Percentiles rank a stretch among this genome's conserved stretches.
Evolutionary conservation across 1,284 basidiomycete species (phyloP).

Genomic region (Clitocybe nebularis): DNA sequence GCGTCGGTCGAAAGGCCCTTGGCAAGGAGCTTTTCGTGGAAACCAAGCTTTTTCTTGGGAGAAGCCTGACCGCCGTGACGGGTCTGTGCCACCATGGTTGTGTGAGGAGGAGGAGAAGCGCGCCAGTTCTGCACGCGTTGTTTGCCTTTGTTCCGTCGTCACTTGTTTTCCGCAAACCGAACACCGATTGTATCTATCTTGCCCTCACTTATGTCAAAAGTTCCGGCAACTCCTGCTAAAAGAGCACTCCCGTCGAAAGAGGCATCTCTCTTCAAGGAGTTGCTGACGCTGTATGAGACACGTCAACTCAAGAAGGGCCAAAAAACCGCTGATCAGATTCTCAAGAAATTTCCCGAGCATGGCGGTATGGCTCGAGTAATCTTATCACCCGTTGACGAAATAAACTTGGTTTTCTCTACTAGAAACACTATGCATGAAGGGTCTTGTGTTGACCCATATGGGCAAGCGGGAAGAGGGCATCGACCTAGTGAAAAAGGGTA

Average conservation of each 20-base stretch:
- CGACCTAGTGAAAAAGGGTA: slow-evolving; percentile 84
- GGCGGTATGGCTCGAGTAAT: slow-evolving; percentile 59
- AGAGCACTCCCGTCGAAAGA: slow-evolving; percentile 78
- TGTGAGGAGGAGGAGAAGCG: slow-evolving; percentile 20
- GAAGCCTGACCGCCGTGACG: slow-evolving; percentile 49
- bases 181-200: slow-evolving; percentile 3
- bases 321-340: slow-evolving; percentile 90
- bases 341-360: slow-evolving; percentile 95
- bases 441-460: slow-evolving; percentile 82
- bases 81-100: slow-evolving; percentile 67
- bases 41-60: slow-evolving; percentile 64
- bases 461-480: slow-evolving; percentile 82
- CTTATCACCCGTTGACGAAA: slow-evolving; percentile 14
- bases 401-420: slow-evolving; percentile 16
- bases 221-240: slow-evolving; percentile 33
- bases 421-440: slow-evolving; percentile 96
- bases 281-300: slow-evolving; percentile 88
- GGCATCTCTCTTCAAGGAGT: slow-evolving; percentile 81
- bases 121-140: slow-evolving; percentile 32
- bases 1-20: slow-evolving; percentile 72
- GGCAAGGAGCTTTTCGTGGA: slow-evolving; percentile 74
- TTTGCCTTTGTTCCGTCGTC: slow-evolving; percentile 31
- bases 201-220: slow-evolving; percentile 30
- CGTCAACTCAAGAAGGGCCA: slow-evolving; percentile 88
- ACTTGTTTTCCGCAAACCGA: slow-evolving; percentile 8